These are phyloP conservation scores for Sporothrix dimorphospora DNA, from an alignment of 2,329 filamentous ascomycete genomes.

Conservation along the genomic window DNA sequence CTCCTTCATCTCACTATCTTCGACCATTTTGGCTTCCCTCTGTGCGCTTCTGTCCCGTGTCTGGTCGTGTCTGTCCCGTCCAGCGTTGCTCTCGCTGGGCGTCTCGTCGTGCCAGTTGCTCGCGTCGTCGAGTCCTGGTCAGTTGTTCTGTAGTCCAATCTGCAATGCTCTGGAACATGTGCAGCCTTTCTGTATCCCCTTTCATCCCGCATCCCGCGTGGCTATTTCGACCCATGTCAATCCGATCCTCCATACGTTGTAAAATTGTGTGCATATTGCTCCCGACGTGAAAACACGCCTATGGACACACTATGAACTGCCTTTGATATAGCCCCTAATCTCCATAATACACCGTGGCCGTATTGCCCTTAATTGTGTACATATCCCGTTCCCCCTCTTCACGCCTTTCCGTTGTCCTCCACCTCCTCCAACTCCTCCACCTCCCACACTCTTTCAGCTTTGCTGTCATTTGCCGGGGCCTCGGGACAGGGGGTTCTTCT, in stretches of 20 bases:
- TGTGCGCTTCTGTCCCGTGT: neutral
- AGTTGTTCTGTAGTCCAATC: too few relatives aligned
- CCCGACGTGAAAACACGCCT: neutral
- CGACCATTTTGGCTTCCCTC: neutral
- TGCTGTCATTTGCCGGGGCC: neutral
- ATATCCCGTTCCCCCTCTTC: neutral
- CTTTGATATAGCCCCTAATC: neutral
- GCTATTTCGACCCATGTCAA: conserved; percentile 1
- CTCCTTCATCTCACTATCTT: neutral
- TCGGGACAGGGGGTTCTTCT: neutral
- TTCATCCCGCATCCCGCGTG: neutral
- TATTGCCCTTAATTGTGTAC: neutral
- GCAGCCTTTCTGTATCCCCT: neutral
- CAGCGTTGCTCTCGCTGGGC: neutral
- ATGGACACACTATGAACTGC: neutral
- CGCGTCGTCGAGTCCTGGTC: neutral
- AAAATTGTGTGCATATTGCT: neutral
- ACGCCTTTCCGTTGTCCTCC: too few relatives aligned
- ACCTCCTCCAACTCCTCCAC: neutral
- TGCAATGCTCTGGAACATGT: too few relatives aligned
- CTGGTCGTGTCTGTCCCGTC: neutral
- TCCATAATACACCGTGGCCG: neutral
- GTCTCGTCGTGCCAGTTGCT: neutral
- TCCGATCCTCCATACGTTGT: neutral
- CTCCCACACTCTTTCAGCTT: neutral